phyloP scores from a whole-genome alignment of 441 rosid genomes.

The Arabidopsis hybrid region DNA sequence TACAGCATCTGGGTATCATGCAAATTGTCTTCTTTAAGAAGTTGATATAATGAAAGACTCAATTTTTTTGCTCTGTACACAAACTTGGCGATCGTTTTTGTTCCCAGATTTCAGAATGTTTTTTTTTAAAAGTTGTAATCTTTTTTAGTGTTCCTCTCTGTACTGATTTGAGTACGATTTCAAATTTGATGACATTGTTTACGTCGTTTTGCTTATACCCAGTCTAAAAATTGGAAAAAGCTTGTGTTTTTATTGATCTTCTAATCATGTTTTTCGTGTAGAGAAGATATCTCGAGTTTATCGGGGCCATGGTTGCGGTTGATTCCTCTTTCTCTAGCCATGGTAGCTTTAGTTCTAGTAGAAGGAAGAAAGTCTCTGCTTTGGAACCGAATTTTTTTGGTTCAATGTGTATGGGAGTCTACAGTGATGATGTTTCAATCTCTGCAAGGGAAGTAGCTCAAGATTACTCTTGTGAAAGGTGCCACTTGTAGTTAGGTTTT shows the following conservation, averaged over 20 bases:
- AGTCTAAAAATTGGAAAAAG: background rate
- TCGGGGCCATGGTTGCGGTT: constrained; percentile 62
- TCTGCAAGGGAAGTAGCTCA: constrained; percentile 39
- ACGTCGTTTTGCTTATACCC: background rate
- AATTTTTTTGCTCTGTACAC: background rate
- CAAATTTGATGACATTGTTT: background rate
- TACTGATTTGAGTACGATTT: background rate
- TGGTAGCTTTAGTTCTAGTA: constrained; percentile 37
- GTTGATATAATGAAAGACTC: too few relatives aligned
- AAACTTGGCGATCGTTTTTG: constrained; percentile 16
- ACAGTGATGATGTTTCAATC: constrained; percentile 39
- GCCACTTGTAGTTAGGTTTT: constrained; percentile 7
- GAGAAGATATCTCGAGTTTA: constrained; percentile 33
- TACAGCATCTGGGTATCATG: constrained; percentile 8
- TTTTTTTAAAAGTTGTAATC: background rate
- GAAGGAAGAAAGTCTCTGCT: constrained; percentile 52
- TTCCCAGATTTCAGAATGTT: constrained; percentile 8
- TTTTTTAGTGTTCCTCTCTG: background rate
- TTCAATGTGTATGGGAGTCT: constrained; percentile 44
- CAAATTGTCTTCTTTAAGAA: constrained; percentile 1
- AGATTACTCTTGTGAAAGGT: constrained; percentile 55
- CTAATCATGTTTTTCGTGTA: background rate
- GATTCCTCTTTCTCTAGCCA: constrained; percentile 34
- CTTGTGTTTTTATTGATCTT: background rate
- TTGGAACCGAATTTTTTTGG: constrained; percentile 36